These are phyloP conservation scores for Plasmodium ovale DNA, from an alignment of 169 alveolate genomes.

Conservation along the genomic window DNA sequence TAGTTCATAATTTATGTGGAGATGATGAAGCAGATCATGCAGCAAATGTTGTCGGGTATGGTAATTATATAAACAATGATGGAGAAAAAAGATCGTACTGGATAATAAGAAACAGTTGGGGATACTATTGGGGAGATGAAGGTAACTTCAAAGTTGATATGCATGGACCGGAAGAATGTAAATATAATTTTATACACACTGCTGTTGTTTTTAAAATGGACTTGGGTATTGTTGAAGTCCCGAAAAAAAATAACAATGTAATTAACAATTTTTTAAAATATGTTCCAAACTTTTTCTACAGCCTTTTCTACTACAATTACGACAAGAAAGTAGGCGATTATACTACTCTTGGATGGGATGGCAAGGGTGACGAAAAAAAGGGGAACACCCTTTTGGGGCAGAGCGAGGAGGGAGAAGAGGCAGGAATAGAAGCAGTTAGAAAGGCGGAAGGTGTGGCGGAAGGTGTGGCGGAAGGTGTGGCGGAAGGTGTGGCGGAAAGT, in stretches of 20 bases:
- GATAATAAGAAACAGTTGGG: slow-evolving; percentile 74
- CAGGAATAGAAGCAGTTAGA: no score
- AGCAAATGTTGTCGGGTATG: slow-evolving; percentile 77
- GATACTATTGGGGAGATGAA: slow-evolving; percentile 77
- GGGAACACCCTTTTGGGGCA: not conserved
- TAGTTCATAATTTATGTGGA: slow-evolving; percentile 73
- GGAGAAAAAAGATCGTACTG: slow-evolving; percentile 71
- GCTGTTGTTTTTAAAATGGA: slow-evolving; percentile 38
- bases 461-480: not conserved
- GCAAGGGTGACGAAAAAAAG: not conserved
- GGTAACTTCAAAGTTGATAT: slow-evolving; percentile 76
- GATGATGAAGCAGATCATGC: slow-evolving; percentile 72
- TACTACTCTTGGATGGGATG: no score
- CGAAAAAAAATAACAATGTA: not conserved
- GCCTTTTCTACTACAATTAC: slow-evolving; percentile 1
- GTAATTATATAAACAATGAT: slow-evolving; percentile 35
- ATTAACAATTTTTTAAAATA: not conserved
- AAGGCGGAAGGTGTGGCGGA: not conserved
- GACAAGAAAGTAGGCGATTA: no score
- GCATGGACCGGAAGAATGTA: slow-evolving; percentile 41
- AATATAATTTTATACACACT: slow-evolving; percentile 50
- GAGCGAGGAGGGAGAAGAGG: not conserved
- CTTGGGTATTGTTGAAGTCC: slow-evolving; percentile 29
- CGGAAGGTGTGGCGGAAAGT: not conserved
- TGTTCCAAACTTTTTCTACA: slow-evolving; percentile 10